These are phyloP conservation scores for Quercus phellos DNA, from an alignment of 331 rosid species.

Conservation along the genomic window DNA sequence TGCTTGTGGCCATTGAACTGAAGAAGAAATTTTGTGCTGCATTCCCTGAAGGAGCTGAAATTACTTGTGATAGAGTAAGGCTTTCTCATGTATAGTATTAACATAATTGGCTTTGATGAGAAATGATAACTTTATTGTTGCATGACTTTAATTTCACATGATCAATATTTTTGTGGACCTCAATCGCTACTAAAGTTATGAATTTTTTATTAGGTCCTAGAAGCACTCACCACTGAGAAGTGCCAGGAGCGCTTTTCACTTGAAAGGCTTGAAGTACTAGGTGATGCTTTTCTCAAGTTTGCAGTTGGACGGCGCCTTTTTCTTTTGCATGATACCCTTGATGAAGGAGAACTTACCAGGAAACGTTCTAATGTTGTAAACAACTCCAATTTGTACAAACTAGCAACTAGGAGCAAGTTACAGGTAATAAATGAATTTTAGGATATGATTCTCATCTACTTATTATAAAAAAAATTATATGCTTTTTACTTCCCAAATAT, in stretches of 20 bases:
- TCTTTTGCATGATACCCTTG: slow-evolving; percentile 56
- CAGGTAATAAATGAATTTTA: slow-evolving; percentile 50
- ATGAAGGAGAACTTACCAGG: slow-evolving; percentile 84
- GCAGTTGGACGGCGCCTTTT: slow-evolving; percentile 71
- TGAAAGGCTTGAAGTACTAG: slow-evolving; percentile 97
- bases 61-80: slow-evolving; percentile 65
- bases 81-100: slow-evolving; percentile 13
- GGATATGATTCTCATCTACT: neutral
- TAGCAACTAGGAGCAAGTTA: slow-evolving; percentile 64
- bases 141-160: slow-evolving; percentile 4
- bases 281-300: slow-evolving; percentile 94
- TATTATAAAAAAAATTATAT: no score
- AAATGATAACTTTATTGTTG: neutral
- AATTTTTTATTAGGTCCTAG: slow-evolving; percentile 56
- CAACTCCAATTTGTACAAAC: slow-evolving; percentile 72
- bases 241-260: slow-evolving; percentile 93
- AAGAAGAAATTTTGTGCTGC: slow-evolving; percentile 45
- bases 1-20: slow-evolving; percentile 88
- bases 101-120: neutral
- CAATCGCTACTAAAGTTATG: slow-evolving; percentile 21
- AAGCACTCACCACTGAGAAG: slow-evolving; percentile 92
- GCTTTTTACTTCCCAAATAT: slow-evolving; percentile 8
- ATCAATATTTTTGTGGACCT: slow-evolving; percentile 5
- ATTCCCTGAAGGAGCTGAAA: slow-evolving; percentile 74
- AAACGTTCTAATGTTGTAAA: slow-evolving; percentile 68